Evolutionary conservation across 345 rosid species (phyloP), one percentile per base, ranked within the genome.

Genomic region (Hibiscus tridactylites): DNA sequence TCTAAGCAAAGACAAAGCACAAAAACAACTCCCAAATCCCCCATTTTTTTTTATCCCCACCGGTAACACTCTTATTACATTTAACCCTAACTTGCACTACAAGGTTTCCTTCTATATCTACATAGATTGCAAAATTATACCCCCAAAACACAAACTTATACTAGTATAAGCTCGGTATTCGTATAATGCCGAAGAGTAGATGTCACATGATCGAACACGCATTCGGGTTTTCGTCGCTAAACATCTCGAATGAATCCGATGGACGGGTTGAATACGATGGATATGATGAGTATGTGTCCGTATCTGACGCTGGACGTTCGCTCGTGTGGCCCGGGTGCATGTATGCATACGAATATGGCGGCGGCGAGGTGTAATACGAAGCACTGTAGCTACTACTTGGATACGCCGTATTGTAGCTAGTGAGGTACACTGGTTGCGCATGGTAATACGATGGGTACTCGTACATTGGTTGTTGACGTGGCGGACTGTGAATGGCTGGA

Each of bases 201-300:
- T 8, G 33, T 87, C 81, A 93, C 97, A 92, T 83, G 12, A 90
- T 16, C n/a, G 84, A 80, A 85, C 98, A 93, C 8, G 93, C 98
- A 74, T 89, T 90, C 0, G 98, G 98, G 44, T 90, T 93, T 70
- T 93, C 98, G 0, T 93, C 98, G 66, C 98, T 90, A 16, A 92
- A 85, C 35, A 92, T 56, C 88, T 90, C 97, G 12, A 86, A 92
- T 17, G 98, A 84, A 50, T 83, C 79, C 0, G 83, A 73, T 71
- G 90, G 81, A 56, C 74, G 83, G 12, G 52, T 3, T 12, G 52
- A 4, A 44, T 44, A 44, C n/a, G 56, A n/a, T 16, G 56, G 19
- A 50, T 50, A 50, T 16, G 56, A 50, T 13, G 56, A 4, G 17
- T 46, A 77, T 3, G 19, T 1, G 3, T 46, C 11, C 1, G 78